phyloP scores from a whole-genome alignment of 164 flowering plant species.

The Annona cherimola region DNA sequence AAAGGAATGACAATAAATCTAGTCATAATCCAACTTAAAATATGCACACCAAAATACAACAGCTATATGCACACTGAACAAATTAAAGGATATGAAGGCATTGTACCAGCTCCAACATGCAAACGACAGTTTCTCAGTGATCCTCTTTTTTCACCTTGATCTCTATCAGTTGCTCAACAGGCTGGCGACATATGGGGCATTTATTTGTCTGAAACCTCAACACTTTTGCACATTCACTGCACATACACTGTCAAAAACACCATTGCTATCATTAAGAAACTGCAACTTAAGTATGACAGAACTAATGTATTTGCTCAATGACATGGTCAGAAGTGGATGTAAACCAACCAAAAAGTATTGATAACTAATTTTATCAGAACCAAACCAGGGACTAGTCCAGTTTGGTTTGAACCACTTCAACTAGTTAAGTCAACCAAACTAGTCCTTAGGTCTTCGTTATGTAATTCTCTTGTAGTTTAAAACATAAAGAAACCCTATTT shows the following conservation, averaged over 20 bases:
- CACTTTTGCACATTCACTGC: slow-evolving; percentile 76
- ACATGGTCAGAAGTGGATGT: too few species aligned
- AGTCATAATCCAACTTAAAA: background rate
- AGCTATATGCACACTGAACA: background rate
- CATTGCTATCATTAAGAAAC: background rate
- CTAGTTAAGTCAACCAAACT: too few species aligned
- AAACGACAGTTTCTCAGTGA: slow-evolving; percentile 3
- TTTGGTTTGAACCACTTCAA: too few species aligned
- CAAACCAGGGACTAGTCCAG: too few species aligned
- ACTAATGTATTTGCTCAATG: too few species aligned
- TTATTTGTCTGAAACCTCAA: slow-evolving; percentile 65
- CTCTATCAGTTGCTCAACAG: slow-evolving; percentile 67
- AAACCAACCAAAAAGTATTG: too few species aligned
- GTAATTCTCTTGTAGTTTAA: too few species aligned
- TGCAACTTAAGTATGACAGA: background rate
- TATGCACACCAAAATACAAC: background rate
- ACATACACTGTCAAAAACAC: slow-evolving; percentile 64
- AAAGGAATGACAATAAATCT: background rate
- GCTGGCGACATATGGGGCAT: slow-evolving; percentile 85
- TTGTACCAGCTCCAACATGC: slow-evolving; percentile 1
- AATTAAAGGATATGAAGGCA: background rate
- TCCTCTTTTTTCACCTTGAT: slow-evolving; percentile 43
- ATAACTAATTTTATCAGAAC: too few species aligned
- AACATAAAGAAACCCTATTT: too few species aligned
- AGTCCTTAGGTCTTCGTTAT: too few species aligned